Evolutionary conservation across 2,329 filamentous ascomycete species (phyloP).

Genomic region (Colletotrichum lini): DNA sequence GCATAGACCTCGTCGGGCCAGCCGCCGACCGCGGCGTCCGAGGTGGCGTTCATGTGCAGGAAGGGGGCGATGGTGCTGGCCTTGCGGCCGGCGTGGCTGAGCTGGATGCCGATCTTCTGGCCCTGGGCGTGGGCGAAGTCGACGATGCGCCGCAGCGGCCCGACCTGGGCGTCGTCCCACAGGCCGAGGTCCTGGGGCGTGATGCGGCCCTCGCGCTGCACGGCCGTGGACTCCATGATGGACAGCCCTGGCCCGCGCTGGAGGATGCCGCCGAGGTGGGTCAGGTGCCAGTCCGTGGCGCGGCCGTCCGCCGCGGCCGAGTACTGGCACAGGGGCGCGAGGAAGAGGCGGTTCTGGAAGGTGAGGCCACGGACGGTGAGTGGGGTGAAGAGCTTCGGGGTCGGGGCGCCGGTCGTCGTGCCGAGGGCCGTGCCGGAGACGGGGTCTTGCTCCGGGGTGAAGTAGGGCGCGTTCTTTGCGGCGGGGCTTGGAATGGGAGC

Average conservation of each 20-base stretch:
- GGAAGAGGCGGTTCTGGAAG: slow-evolving; percentile 62
- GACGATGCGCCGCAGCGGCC: slow-evolving; percentile 67
- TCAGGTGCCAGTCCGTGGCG: slow-evolving; percentile 79
- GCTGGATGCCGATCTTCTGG: slow-evolving; percentile 80
- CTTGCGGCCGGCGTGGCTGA: slow-evolving; percentile 81
- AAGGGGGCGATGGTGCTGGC: slow-evolving; percentile 71
- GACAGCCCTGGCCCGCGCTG: slow-evolving; percentile 76
- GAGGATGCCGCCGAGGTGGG: slow-evolving; percentile 81
- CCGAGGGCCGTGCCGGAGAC: slow-evolving; percentile 59
- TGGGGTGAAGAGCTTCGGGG: slow-evolving; percentile 66
- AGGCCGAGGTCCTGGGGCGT: slow-evolving; percentile 77
- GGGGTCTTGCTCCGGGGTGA: slow-evolving; percentile 62
- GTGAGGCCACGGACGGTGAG: slow-evolving; percentile 61
- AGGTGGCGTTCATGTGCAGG: slow-evolving; percentile 71
- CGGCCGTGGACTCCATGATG: slow-evolving; percentile 76
- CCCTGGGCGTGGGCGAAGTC: slow-evolving; percentile 71
- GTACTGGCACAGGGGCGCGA: slow-evolving; percentile 65
- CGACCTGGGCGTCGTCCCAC: slow-evolving; percentile 79
- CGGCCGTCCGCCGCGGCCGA: slow-evolving; percentile 66
- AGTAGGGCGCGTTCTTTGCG: slow-evolving; percentile 59
- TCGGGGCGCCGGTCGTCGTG: slow-evolving; percentile 60
- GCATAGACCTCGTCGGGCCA: slow-evolving; percentile 68
- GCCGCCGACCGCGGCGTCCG: slow-evolving; percentile 63
- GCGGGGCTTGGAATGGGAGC: slow-evolving; percentile 43
- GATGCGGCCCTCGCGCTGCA: slow-evolving; percentile 76